Evolutionary conservation across 768 basidiomycete species (phyloP), one percentile per base, ranked within the genome.

Genomic region (Suillus spraguei): DNA sequence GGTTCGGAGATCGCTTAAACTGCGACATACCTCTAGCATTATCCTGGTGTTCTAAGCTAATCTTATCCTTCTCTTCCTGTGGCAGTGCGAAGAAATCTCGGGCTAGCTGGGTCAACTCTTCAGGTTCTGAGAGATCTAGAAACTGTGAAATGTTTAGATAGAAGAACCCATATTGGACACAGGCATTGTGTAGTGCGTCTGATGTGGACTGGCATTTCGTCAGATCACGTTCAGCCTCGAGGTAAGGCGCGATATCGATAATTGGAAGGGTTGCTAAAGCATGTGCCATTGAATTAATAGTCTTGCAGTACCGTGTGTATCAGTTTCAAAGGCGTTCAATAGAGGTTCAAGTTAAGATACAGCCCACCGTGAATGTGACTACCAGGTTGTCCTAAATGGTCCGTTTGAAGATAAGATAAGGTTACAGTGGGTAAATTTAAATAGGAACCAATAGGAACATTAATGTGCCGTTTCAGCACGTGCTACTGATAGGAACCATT

Each of bases 131-230:
- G 0, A 76, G 76, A 41, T 87, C 78, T 16, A 89, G 75, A 66
- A 80, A 91, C 4, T 81, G 76, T 3, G 86, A 83, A 52, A 94
- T 79, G 64, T 94, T 85, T 53, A 95, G 80, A 75, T 96, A 97
- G 79, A 97, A 95, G 82, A 97, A 97, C 0, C 95, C 95, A 61
- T 86, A 92, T 60, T 90, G 79, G 24, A 90, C 70, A 69, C 92
- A 93, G 9, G 93, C 92, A 0, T 76, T 71, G 69, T 94, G 94
- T 20, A 96, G 76, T 0, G 86, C 85, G 13, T 81, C 80, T 32
- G 85, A 81, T 1, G 78, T 75, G 2, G 81, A 79, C 39, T 11
- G 39, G 39, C 56, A 58, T 58, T 32, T 58, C 5, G 81, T 77
- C 16, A 77, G 73, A 50, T 84, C 81, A 28, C 81, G 80, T 58